phyloP scores from a whole-genome alignment of 2,329 filamentous ascomycete genomes.

The Akanthomyces muscarius region DNA sequence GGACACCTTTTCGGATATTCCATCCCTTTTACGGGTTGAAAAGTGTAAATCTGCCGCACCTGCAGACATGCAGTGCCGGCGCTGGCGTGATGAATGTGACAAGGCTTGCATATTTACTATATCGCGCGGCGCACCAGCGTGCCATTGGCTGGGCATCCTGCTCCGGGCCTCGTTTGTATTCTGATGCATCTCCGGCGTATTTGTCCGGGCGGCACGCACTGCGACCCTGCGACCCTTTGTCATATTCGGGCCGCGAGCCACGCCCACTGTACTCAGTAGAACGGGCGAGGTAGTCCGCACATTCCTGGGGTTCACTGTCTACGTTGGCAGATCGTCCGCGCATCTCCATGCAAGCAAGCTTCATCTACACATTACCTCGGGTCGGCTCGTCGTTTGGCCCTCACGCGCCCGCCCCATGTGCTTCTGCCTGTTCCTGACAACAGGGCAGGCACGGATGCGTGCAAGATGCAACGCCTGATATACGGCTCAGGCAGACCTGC shows the following conservation, averaged over 20 bases:
- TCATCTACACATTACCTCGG: too few species aligned
- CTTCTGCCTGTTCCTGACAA: background rate
- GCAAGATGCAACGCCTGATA: background rate
- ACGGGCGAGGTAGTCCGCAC: background rate
- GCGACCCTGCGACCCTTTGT: background rate
- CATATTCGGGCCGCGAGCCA: background rate
- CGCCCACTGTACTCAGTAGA: too few species aligned
- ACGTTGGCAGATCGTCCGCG: too few species aligned
- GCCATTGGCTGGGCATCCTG: background rate
- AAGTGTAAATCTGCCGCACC: background rate
- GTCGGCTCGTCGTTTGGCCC: too few species aligned
- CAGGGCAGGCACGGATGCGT: background rate
- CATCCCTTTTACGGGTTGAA: background rate
- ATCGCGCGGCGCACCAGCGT: background rate
- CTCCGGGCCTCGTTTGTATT: background rate
- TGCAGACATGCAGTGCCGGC: background rate
- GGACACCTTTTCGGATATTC: background rate
- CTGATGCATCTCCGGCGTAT: background rate
- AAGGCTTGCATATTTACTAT: conserved; percentile 5
- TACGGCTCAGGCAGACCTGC: too few species aligned
- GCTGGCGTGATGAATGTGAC: background rate
- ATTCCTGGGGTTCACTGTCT: background rate
- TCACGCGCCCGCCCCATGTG: too few species aligned
- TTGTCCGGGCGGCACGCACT: background rate
- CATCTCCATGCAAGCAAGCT: too few species aligned